A percentile compares a stretch with the other conserved stretches of the same genome.
phyloP scores from a whole-genome alignment of 345 rosid species.

The Litchi chinensis region DNA sequence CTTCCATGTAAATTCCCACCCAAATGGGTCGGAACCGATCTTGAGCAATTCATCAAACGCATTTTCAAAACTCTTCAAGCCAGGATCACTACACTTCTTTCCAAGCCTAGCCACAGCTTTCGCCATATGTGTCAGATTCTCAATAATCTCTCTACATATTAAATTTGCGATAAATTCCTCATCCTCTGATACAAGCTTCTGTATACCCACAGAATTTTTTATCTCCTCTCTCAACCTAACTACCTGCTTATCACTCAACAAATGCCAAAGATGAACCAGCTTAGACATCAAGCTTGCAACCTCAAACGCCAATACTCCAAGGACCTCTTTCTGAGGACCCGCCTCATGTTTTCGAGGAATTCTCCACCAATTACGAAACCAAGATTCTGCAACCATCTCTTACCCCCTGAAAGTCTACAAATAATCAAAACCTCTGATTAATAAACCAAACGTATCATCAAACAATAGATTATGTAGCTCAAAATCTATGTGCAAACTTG shows the following conservation, averaged over 20 bases:
- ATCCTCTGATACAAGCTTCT: conserved; percentile 83
- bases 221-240: conserved; percentile 74
- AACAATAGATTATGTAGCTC: neutral
- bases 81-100: conserved; percentile 65
- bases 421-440: conserved; percentile 2
- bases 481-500: neutral
- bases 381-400: conserved; percentile 81
- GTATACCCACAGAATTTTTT: conserved; percentile 57
- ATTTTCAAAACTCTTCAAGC: conserved; percentile 63
- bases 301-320: conserved; percentile 89
- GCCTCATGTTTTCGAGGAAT: conserved; percentile 59
- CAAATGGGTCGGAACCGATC: conserved; percentile 61
- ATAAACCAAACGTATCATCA: conserved; percentile 14
- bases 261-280: conserved; percentile 87
- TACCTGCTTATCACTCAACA: conserved; percentile 83
- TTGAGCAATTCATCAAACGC: conserved; percentile 57
- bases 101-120: conserved; percentile 78
- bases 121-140: conserved; percentile 58
- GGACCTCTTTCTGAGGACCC: conserved; percentile 53
- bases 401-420: conserved; percentile 26
- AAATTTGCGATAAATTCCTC: conserved; percentile 63
- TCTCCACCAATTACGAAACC: conserved; percentile 88
- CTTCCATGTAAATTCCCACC: conserved; percentile 71
- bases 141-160: conserved; percentile 71
- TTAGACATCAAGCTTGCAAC: conserved; percentile 87